Conservation (phyloP, 2,329 filamentous ascomycete genomes). For the Cercospora nicotianae region DNA sequence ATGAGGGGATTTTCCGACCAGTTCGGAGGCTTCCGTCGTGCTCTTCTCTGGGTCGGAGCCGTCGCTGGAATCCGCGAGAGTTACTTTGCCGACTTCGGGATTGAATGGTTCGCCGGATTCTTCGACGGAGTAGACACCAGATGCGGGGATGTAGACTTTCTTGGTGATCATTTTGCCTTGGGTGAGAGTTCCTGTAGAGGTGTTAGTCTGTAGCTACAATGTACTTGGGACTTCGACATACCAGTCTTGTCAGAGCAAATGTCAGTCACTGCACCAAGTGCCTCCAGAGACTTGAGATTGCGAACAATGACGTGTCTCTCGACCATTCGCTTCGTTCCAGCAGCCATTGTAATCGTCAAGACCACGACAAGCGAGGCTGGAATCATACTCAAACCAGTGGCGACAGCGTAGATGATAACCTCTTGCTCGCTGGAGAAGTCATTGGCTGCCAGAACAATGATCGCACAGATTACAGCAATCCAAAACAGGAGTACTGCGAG, state of each 20-base stretch:
- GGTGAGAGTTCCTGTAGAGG: constrained; percentile 28
- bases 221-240: background rate
- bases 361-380: constrained; percentile 51
- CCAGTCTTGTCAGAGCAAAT: constrained; percentile 41
- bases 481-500: constrained; percentile 78
- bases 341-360: constrained; percentile 48
- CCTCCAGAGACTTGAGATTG: constrained; percentile 64
- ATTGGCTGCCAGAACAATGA: constrained; percentile 67
- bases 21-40: constrained; percentile 28
- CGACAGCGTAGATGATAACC: constrained; percentile 65
- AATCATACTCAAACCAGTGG: constrained; percentile 60
- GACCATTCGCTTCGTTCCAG: constrained; percentile 60
- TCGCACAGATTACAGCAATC: constrained; percentile 67
- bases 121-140: constrained; percentile 62
- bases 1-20: constrained; percentile 48
- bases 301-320: constrained; percentile 64
- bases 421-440: constrained; percentile 52
- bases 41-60: constrained; percentile 14
- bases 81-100: constrained; percentile 62
- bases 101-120: constrained; percentile 59
- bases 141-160: constrained; percentile 60
- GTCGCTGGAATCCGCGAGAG: constrained; percentile 1
- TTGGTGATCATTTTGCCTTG: constrained; percentile 62
- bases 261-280: constrained; percentile 49
- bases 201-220: constrained; percentile 41